Conservation (phyloP, 202 grass and related monocot genomes). For the Cymbopogon flexuosus region DNA sequence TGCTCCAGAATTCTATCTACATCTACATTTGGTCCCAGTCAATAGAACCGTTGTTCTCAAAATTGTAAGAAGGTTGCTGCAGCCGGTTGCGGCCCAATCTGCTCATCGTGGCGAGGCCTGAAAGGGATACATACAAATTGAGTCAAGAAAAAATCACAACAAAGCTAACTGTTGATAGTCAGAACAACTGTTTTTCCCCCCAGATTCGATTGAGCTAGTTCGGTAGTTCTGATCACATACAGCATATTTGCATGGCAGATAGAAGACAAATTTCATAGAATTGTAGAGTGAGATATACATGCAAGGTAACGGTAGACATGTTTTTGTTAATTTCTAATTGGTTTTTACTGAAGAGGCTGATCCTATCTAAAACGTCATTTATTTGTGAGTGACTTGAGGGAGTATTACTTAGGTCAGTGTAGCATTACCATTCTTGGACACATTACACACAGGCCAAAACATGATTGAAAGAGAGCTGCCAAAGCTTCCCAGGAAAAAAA, state of each 20-base stretch:
- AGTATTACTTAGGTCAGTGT: background rate
- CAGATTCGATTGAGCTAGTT: background rate
- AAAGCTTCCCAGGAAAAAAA: background rate
- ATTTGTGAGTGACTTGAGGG: background rate
- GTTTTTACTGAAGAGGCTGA: background rate
- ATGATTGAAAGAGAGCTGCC: background rate
- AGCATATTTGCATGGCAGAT: background rate
- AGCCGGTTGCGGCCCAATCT: conserved; percentile 68
- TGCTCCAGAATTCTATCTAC: conserved; percentile 40
- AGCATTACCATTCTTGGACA: background rate
- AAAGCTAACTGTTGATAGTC: background rate
- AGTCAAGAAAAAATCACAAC: background rate
- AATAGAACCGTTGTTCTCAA: conserved; percentile 54
- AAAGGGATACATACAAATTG: conserved; percentile 28
- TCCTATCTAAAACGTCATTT: background rate
- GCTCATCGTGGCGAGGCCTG: conserved; percentile 84
- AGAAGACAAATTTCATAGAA: background rate
- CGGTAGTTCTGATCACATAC: background rate
- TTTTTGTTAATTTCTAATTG: background rate
- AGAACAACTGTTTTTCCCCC: background rate
- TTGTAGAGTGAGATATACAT: background rate
- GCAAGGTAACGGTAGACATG: background rate
- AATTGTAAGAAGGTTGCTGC: conserved; percentile 54
- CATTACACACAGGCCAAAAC: background rate
- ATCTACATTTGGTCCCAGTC: conserved; percentile 86